Evolutionary conservation across 2,329 filamentous ascomycete species (phyloP).

Genomic region (Cordyceps fumosorosea): DNA sequence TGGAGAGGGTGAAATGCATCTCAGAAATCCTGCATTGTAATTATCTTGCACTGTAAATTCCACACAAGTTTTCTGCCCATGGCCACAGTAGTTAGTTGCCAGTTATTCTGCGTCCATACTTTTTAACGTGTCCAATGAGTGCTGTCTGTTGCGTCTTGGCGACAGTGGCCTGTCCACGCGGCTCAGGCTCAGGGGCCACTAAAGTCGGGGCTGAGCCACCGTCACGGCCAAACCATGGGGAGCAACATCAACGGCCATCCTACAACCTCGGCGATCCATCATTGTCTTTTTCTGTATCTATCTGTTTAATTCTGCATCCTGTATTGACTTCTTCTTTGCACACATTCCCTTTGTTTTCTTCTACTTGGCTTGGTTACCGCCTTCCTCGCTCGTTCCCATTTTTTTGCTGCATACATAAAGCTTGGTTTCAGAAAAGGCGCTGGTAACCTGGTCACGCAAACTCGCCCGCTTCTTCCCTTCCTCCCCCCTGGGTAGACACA

Average conservation of each 20-base stretch:
- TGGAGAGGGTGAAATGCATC: background rate
- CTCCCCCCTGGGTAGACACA: background rate
- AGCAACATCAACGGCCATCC: background rate
- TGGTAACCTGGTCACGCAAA: background rate
- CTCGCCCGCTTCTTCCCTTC: background rate
- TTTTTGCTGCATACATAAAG: background rate
- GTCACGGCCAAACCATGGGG: background rate
- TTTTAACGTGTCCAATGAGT: background rate
- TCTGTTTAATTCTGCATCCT: background rate
- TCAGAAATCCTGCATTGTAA: conserved; percentile 3
- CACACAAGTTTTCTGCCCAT: background rate
- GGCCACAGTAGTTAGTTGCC: background rate
- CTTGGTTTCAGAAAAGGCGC: background rate
- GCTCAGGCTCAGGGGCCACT: conserved; percentile 10
- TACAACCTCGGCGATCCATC: background rate
- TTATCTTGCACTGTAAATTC: conserved; percentile 6
- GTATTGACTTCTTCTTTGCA: background rate
- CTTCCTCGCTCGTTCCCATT: background rate
- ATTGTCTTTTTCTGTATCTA: background rate
- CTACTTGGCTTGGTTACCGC: background rate
- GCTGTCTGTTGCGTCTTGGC: background rate
- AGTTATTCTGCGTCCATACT: background rate
- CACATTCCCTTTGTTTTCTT: background rate
- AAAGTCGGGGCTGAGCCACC: conserved; percentile 7
- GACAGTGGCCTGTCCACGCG: background rate